These are phyloP conservation scores for Didymella keratinophila DNA, from an alignment of 2,329 filamentous ascomycete species.

Conservation along the genomic window DNA sequence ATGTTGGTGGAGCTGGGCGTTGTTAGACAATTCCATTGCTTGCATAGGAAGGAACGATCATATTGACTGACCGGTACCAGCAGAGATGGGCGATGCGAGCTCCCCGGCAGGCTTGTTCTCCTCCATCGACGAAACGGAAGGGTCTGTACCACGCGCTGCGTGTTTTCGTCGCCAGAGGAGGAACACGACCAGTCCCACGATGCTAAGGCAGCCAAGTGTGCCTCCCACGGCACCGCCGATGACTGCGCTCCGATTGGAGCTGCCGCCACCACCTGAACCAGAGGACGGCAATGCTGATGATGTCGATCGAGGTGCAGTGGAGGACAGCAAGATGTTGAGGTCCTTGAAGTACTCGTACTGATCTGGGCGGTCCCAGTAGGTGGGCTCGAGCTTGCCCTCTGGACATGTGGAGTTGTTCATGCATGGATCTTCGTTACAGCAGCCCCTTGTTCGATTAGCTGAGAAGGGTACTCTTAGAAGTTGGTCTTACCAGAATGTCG, in stretches of 20 bases:
- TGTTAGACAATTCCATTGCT: neutral
- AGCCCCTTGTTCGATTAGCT: slow-evolving; percentile 33
- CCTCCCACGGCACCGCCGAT: slow-evolving; percentile 16
- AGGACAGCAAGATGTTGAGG: slow-evolving; percentile 17
- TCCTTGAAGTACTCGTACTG: slow-evolving; percentile 25
- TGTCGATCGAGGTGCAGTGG: slow-evolving; percentile 12
- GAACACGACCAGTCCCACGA: slow-evolving; percentile 7
- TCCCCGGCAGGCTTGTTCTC: slow-evolving; percentile 10
- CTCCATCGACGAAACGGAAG: neutral
- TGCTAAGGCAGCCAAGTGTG: neutral
- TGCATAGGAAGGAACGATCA: neutral
- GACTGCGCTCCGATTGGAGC: slow-evolving; percentile 5
- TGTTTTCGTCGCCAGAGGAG: slow-evolving; percentile 9
- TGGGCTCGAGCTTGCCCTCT: slow-evolving; percentile 30
- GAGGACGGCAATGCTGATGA: neutral
- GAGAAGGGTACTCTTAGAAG: neutral
- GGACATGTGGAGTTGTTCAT: slow-evolving; percentile 37
- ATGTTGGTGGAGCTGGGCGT: slow-evolving; percentile 10
- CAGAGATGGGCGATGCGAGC: slow-evolving; percentile 7
- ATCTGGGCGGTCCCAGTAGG: slow-evolving; percentile 27
- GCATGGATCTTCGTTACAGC: slow-evolving; percentile 48
- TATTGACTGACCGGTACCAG: neutral
- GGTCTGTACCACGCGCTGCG: neutral
- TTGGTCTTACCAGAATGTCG: slow-evolving; percentile 31
- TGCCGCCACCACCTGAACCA: neutral